phyloP scores from a whole-genome alignment of 345 rosid species.

The Eucalyptus curtisii region DNA sequence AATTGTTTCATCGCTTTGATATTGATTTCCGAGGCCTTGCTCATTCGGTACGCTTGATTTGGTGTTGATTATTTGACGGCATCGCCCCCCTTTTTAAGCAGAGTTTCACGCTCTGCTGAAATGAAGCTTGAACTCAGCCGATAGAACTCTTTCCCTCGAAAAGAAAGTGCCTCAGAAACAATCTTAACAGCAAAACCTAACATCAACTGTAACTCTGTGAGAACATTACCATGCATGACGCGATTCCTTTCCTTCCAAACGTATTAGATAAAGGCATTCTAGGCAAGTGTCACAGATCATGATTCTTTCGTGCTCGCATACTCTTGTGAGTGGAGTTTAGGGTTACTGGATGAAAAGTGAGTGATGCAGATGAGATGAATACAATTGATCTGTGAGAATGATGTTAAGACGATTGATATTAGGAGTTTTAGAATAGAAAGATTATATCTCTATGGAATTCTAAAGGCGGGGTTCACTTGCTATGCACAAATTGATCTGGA shows the following conservation, averaged over 20 bases:
- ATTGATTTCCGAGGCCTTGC: background rate
- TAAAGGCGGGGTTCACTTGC: rapidly evolving
- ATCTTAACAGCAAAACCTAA: background rate
- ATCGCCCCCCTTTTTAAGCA: rapidly evolving
- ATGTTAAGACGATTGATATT: rapidly evolving
- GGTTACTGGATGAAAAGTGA: background rate
- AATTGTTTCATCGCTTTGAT: background rate
- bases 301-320: rapidly evolving
- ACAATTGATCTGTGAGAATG: rapidly evolving
- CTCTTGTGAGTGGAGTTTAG: too few relatives aligned
- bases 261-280: too few relatives aligned
- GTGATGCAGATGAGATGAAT: rapidly evolving
- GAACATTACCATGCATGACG: too few relatives aligned
- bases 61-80: background rate
- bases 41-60: background rate
- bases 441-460: rapidly evolving
- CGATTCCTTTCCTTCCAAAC: too few relatives aligned
- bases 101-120: background rate
- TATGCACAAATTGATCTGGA: rapidly evolving
- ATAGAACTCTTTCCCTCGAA: background rate
- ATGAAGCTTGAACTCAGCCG: background rate
- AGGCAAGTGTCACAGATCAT: rapidly evolving
- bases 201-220: too few relatives aligned
- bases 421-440: rapidly evolving
- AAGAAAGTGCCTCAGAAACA: background rate